Evolutionary conservation across 495 filamentous ascomycete genomes (phyloP), one percentile per base, ranked within the genome.

Genomic region (Platismatia glauca): DNA sequence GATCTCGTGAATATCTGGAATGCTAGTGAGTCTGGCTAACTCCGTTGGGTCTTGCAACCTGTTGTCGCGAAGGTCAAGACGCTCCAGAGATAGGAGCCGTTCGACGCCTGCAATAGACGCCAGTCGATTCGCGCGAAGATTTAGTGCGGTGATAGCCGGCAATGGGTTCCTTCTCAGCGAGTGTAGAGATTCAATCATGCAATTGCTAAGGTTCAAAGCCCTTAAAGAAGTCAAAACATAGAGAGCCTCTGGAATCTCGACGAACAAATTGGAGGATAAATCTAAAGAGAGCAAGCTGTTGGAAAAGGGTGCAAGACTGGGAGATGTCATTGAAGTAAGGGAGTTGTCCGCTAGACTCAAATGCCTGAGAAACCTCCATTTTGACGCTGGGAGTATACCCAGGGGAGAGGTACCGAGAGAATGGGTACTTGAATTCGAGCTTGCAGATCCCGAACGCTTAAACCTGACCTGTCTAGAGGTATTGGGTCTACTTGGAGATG

Each of bases 131-230:
- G 83, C 86, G 52, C 94, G 86, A 52, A 98, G 82, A 70, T 97
- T 97, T 66, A 98, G 80, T 27, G 90, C 90, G 6, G 88, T 93
- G 64, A 97, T 96, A 55, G 94, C 93, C 20, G 94, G 92, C 5
- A 98, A 80, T 37, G 94, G 93, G 71, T 87, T 91, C 61, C 89
- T 83, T 3, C 85, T 84, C 22, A 98, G 77, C 6, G 92, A 96
- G 67, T 95, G 91, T 61, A 98, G 77, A 38, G 91, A 95, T 59
- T 94, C 90, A 57, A 98, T 96, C 93, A 97, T 96, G 80, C 94
- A 97, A 69, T 91, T 86, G 18, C 92, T 93, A 34, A 98, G 79
- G 69, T 98, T 97, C 55, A 98, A 75, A 31, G 94, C 91, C 55
- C 90, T 83, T 29, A 98, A 80, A 27, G 88, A 85, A 38, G 89